These are phyloP conservation scores for Starmerella davenportii DNA, from an alignment of 805 yeast species.

Conservation along the genomic window DNA sequence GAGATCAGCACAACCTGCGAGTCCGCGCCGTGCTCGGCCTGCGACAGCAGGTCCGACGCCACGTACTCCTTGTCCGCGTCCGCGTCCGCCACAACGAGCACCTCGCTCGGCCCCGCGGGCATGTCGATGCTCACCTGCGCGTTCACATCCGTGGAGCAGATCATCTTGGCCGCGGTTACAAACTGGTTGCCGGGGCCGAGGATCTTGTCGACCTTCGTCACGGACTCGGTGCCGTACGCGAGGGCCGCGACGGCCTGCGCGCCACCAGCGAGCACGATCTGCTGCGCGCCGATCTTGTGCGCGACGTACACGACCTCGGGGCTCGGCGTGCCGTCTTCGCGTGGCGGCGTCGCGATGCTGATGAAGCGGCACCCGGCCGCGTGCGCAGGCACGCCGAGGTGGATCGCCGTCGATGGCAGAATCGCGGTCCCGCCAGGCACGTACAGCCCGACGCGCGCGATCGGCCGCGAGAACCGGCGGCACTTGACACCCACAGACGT, in stretches of 20 bases:
- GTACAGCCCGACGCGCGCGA: conserved; percentile 84
- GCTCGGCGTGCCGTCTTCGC: conserved; percentile 77
- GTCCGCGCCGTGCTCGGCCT: conserved; percentile 97
- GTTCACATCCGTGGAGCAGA: conserved; percentile 83
- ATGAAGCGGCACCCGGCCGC: conserved; percentile 95
- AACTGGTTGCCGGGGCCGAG: conserved; percentile 98
- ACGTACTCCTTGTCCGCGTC: conserved; percentile 86
- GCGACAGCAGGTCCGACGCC: conserved; percentile 89
- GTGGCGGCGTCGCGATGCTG: conserved; percentile 87
- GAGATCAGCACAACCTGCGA: conserved; percentile 91
- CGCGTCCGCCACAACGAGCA: conserved; percentile 77
- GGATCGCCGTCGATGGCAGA: conserved; percentile 89
- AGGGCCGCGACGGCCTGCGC: conserved; percentile 98
- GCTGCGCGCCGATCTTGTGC: conserved; percentile 78
- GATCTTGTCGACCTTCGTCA: conserved; percentile 89
- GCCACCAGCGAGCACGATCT: conserved; percentile 92
- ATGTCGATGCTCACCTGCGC: conserved; percentile 93
- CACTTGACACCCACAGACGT: conserved; percentile 89
- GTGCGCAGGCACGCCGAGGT: conserved; percentile 96
- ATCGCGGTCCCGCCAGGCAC: conserved; percentile 99
- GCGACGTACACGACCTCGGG: conserved; percentile 98
- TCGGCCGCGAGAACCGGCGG: conserved; percentile 87
- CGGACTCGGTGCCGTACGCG: conserved; percentile 93
- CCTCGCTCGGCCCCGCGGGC: conserved; percentile 99
- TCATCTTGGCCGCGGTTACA: conserved; percentile 98